Conservation (phyloP, 2,329 filamentous ascomycete species). For the Kalmusia sp. region DNA sequence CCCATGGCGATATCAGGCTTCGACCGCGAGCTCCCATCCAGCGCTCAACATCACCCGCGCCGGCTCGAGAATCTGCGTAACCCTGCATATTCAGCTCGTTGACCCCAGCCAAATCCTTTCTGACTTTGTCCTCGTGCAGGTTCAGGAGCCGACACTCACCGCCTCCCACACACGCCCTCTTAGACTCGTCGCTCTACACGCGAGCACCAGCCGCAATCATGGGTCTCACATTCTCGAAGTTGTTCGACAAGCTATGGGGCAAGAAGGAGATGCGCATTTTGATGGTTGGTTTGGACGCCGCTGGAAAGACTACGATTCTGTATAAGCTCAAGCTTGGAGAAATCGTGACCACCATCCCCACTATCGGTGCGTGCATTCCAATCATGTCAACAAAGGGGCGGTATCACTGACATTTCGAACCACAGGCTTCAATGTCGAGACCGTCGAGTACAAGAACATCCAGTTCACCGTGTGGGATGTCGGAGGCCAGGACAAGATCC, state of each 20-base stretch:
- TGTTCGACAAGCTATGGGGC: conserved; percentile 98
- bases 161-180: conserved; percentile 34
- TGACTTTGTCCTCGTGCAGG: conserved; percentile 30
- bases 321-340: conserved; percentile 99
- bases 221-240: conserved; percentile 92
- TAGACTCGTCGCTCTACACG: conserved; percentile 25
- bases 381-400: conserved; percentile 12
- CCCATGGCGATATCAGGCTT: conserved; percentile 26
- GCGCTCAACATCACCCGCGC: conserved; percentile 31
- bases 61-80: conserved; percentile 15
- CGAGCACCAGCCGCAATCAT: conserved; percentile 68
- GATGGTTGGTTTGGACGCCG: conserved; percentile 97
- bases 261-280: conserved; percentile 98
- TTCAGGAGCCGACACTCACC: conserved; percentile 45
- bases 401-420: conserved; percentile 29
- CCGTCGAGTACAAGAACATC: conserved; percentile 98
- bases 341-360: conserved; percentile 97
- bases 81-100: conserved; percentile 15
- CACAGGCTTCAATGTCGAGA: conserved; percentile 93
- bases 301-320: conserved; percentile 95
- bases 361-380: conserved; percentile 67
- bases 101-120: conserved; percentile 17
- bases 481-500: conserved; percentile 98
- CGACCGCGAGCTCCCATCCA: conserved; percentile 34
- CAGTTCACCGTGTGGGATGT: conserved; percentile 99